A percentile compares a stretch with the other conserved stretches of the same genome.
phyloP scores from a whole-genome alignment of 2,329 filamentous ascomycete species.

The Trichothecium sympodiale region DNA sequence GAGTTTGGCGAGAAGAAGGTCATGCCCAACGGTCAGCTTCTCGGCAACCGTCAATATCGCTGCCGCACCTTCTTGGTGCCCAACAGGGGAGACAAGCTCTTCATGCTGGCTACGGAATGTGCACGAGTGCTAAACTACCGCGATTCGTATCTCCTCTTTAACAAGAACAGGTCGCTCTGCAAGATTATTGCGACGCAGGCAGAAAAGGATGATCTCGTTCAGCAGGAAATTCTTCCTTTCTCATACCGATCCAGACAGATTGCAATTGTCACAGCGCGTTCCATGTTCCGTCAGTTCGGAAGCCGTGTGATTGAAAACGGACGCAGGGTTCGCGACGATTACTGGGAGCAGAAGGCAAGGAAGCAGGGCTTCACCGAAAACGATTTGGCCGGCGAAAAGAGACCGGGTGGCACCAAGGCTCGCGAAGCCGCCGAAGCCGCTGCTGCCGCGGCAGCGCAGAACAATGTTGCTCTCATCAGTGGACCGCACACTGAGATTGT shows the following conservation, averaged over 20 bases:
- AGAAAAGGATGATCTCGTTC: constrained; percentile 93
- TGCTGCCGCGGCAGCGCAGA: constrained; percentile 62
- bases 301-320: constrained; percentile 87
- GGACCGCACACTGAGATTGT: constrained; percentile 76
- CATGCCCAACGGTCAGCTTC: constrained; percentile 66
- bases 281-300: constrained; percentile 98
- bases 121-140: constrained; percentile 87
- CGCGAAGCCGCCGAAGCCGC: constrained; percentile 59
- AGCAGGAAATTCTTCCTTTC: constrained; percentile 91
- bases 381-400: constrained; percentile 89
- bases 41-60: constrained; percentile 77
- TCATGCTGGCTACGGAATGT: constrained; percentile 98
- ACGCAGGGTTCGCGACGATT: constrained; percentile 87
- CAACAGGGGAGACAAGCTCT: constrained; percentile 82
- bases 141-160: constrained; percentile 96
- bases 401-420: constrained; percentile 82
- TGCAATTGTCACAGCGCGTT: constrained; percentile 91
- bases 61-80: constrained; percentile 91
- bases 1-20: constrained; percentile 94
- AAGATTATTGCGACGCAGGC: constrained; percentile 96
- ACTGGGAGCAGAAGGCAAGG: constrained; percentile 94
- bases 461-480: constrained; percentile 44
- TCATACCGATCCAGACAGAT: constrained; percentile 98
- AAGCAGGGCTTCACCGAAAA: constrained; percentile 98
- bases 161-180: constrained; percentile 92